phyloP scores from a whole-genome alignment of 2,329 filamentous ascomycete species.

The Pseudohalonectria lignicola region DNA sequence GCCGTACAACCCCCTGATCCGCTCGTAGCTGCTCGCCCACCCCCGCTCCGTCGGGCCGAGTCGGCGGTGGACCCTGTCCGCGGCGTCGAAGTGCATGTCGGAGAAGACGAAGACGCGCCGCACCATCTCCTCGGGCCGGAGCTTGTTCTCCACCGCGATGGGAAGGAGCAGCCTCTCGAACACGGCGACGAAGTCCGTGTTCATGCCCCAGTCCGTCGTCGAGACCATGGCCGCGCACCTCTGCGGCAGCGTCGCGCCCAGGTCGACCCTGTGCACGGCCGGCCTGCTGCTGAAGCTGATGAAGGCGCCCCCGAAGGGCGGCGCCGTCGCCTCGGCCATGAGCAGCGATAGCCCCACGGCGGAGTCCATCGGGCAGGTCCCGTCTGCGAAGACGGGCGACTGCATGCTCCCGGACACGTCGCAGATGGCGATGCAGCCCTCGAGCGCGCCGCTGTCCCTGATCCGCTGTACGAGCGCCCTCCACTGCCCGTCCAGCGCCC shows the following conservation, averaged over 20 bases:
- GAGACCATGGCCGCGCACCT: slow-evolving; percentile 24
- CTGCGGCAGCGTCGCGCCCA: slow-evolving; percentile 23
- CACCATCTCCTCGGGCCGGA: slow-evolving; percentile 46
- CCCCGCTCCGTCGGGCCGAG: background rate
- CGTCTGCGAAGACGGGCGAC: slow-evolving; percentile 25
- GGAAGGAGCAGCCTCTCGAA: slow-evolving; percentile 43
- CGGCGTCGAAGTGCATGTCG: slow-evolving; percentile 48
- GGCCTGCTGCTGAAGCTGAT: slow-evolving; percentile 41
- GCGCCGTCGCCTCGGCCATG: slow-evolving; percentile 37
- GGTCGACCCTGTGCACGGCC: slow-evolving; percentile 25
- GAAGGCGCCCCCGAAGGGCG: slow-evolving; percentile 41
- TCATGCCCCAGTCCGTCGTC: slow-evolving; percentile 24
- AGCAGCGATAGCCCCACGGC: slow-evolving; percentile 46
- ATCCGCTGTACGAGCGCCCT: slow-evolving; percentile 45
- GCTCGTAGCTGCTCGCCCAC: slow-evolving; percentile 37
- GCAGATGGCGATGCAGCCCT: slow-evolving; percentile 43
- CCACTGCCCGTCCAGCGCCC: slow-evolving; percentile 41
- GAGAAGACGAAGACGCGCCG: slow-evolving; percentile 50
- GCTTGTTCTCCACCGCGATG: slow-evolving; percentile 35
- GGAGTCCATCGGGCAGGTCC: slow-evolving; percentile 37
- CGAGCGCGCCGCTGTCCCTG: slow-evolving; percentile 40
- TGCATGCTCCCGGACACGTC: slow-evolving; percentile 47
- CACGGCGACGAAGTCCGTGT: slow-evolving; percentile 41
- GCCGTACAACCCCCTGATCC: slow-evolving; percentile 31
- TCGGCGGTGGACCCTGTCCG: no score